Conservation (phyloP, 495 filamentous ascomycete species). For the Aspergillus indologenus region DNA sequence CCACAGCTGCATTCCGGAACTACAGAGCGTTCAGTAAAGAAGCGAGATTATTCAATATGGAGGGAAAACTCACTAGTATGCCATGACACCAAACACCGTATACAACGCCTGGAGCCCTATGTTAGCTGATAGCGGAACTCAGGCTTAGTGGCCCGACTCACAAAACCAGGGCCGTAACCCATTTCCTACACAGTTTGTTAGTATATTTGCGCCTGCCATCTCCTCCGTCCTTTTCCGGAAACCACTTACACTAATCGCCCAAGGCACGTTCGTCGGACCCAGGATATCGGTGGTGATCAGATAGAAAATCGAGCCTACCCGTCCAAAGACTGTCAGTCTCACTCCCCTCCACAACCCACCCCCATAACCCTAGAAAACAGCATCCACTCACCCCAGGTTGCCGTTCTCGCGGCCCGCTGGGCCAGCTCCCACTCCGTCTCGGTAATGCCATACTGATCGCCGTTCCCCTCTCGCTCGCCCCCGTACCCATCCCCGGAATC, state of each 20-base stretch:
- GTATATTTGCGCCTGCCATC: no score
- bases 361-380: not conserved
- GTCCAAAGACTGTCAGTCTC: not conserved
- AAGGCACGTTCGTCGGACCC: not conserved
- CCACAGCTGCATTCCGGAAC: slow-evolving; percentile 3
- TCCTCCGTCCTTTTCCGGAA: not conserved
- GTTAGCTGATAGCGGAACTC: not conserved
- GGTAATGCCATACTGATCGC: not conserved
- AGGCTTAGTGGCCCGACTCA: no score
- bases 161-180: slow-evolving; percentile 5
- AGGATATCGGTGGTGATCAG: slow-evolving; percentile 4
- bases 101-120: not conserved
- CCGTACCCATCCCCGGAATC: no score
- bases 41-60: not conserved
- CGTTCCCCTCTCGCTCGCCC: not conserved
- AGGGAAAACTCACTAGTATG: not conserved
- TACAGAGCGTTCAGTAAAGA: not conserved
- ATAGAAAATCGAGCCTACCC: not conserved
- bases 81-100: slow-evolving; percentile 3
- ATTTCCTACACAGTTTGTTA: not conserved
- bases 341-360: not conserved
- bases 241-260: slow-evolving; percentile 4
- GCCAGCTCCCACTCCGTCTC: slow-evolving; percentile 6
- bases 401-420: not conserved
- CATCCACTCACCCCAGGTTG: not conserved